Evolutionary conservation across 2,329 filamentous ascomycete species (phyloP), one percentile per base, ranked within the genome.

Genomic region (Penicillium sp.): DNA sequence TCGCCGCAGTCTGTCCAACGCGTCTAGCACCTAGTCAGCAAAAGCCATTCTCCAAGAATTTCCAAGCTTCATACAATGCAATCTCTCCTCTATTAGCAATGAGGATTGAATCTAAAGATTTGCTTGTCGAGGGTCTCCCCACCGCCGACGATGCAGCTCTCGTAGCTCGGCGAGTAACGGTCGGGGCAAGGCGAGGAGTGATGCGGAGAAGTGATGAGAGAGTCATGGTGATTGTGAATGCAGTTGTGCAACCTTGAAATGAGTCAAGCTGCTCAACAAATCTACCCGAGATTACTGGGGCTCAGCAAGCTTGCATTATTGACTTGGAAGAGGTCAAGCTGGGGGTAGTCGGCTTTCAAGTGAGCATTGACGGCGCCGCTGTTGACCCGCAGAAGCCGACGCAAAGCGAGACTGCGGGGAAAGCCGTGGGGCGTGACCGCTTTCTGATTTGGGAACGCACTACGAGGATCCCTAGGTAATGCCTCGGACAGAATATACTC

Each of bases 51-150:
- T 6, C 2, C 53, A 34, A 41, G 6, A 16, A 16, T 36, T 13
- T 18, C 1, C 10, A 26, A 12, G 6, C 31, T 39, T 64, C 76
- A 59, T 70, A 82, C 70, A 99, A 81, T 45, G 94, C 94, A 64
- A 99, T 99, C 75, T 99, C 94, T 64, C 94, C 94, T 63, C 94
- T 87, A 71, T 99, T 99, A 49, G 94, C 94, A 69, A 99, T 97
- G 23, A 99, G 81, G 39, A 97, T 88, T 8, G 91, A 95, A 50
- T 85, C 85, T 47, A 83, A 65, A n/a, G 78, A 64, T 48, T 71
- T 78, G 42, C 61, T 56, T 42, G 58, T 63, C 24, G 41, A 43
- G 13, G 64, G 41, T 15, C 56, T 49, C 41, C 52, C 62, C 6
- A 67, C 58, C 28, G 61, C 52, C 16, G 70, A 67, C 10, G 68